A percentile compares a stretch with the other conserved stretches of the same genome.
These are phyloP conservation scores for Teratosphaeria nubilosa DNA, from an alignment of 2,329 filamentous ascomycete genomes.

Conservation along the genomic window DNA sequence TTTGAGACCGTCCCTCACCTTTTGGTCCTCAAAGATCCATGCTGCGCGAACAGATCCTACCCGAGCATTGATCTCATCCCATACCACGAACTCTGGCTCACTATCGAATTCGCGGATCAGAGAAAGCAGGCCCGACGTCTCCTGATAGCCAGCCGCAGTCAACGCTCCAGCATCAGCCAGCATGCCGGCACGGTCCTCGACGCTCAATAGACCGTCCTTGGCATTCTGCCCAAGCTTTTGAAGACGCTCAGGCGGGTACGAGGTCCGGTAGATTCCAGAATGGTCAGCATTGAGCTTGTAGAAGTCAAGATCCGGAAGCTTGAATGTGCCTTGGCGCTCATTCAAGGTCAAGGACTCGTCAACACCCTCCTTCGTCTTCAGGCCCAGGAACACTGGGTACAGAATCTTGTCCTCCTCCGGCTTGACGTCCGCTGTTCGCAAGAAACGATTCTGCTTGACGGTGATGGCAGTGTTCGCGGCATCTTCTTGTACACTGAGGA, in stretches of 20 bases:
- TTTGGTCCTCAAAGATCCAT: constrained; percentile 78
- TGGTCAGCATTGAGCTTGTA: constrained; percentile 97
- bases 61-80: constrained; percentile 80
- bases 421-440: constrained; percentile 85
- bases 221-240: constrained; percentile 81
- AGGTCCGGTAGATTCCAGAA: constrained; percentile 83
- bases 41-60: constrained; percentile 69
- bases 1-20: constrained; percentile 65
- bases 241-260: constrained; percentile 73
- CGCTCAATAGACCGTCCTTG: constrained; percentile 66
- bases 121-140: constrained; percentile 78
- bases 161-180: constrained; percentile 78
- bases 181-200: constrained; percentile 91
- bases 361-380: constrained; percentile 75
- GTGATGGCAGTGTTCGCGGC: constrained; percentile 61
- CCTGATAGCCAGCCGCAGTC: constrained; percentile 83
- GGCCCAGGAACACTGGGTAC: constrained; percentile 79
- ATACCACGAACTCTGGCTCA: constrained; percentile 85
- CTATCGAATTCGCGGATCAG: constrained; percentile 72
- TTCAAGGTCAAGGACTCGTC: constrained; percentile 64
- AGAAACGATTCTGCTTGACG: constrained; percentile 89
- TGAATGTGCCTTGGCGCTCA: constrained; percentile 65
- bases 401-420: constrained; percentile 82
- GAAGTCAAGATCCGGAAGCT: constrained; percentile 71
- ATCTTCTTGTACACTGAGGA: constrained; percentile 75